Percentiles rank a stretch among this genome's conserved stretches.
phyloP scores from a whole-genome alignment of 73 alveolate species.

The Stentor roeselii region DNA sequence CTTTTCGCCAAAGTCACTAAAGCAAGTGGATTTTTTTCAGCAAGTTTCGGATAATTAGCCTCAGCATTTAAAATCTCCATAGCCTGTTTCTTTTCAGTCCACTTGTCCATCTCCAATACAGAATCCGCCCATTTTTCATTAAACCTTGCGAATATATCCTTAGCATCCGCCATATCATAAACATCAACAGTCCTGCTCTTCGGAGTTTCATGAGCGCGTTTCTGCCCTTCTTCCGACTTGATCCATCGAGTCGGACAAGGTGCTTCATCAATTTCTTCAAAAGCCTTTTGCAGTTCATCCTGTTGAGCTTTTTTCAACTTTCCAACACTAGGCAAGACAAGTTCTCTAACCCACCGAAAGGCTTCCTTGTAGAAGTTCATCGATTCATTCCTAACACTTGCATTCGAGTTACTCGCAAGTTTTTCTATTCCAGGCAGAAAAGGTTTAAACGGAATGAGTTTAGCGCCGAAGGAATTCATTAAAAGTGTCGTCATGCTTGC shows the following conservation, averaged over 20 bases:
- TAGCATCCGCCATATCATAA: constrained; percentile 71
- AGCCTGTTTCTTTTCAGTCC: constrained; percentile 71
- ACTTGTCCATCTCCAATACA: constrained; percentile 54
- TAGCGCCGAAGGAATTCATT: constrained; percentile 56
- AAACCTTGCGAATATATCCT: constrained; percentile 54
- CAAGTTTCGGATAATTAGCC: constrained; percentile 32
- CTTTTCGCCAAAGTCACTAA: constrained; percentile 32
- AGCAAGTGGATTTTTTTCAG: constrained; percentile 26
- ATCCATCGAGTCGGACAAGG: constrained; percentile 45
- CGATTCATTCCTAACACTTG: constrained; percentile 58
- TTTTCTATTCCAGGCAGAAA: constrained; percentile 50
- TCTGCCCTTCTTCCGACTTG: constrained; percentile 39
- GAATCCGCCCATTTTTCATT: constrained; percentile 69
- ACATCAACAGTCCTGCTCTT: constrained; percentile 50
- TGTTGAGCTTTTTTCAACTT: constrained; percentile 57
- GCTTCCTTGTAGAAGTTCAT: constrained; percentile 71
- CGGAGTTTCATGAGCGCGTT: constrained; percentile 36
- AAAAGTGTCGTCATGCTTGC: constrained; percentile 33
- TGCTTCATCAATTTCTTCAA: constrained; percentile 32
- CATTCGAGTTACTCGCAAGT: constrained; percentile 44
- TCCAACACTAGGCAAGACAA: constrained; percentile 43
- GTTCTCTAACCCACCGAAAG: constrained; percentile 69
- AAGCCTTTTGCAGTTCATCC: constrained; percentile 51
- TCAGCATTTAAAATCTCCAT: constrained; percentile 52
- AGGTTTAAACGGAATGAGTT: constrained; percentile 57